These are phyloP conservation scores for Trypanosoma vivax DNA, from an alignment of 208 protist species.

Conservation along the genomic window DNA sequence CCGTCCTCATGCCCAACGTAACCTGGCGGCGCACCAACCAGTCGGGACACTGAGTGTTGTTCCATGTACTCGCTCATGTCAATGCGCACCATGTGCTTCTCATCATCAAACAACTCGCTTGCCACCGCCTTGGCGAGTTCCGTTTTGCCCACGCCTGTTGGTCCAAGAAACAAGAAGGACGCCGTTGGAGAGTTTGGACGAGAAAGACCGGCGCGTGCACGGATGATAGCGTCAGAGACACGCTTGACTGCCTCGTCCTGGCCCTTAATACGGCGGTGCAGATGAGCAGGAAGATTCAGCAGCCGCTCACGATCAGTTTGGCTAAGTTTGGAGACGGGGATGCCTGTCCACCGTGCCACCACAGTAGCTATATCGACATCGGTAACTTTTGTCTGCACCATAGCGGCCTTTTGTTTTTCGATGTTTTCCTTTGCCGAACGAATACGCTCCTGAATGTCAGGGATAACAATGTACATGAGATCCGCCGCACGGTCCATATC, in stretches of 20 bases:
- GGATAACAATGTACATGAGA: constrained; percentile 95
- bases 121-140: constrained; percentile 92
- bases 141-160: constrained; percentile 90
- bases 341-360: constrained; percentile 93
- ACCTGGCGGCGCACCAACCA: constrained; percentile 94
- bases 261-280: constrained; percentile 84
- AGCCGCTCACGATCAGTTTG: constrained; percentile 68
- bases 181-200: constrained; percentile 62
- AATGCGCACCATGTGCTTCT: constrained; percentile 91
- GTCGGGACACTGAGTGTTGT: constrained; percentile 75
- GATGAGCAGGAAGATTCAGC: constrained; percentile 31
- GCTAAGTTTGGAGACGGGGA: constrained; percentile 85
- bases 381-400: constrained; percentile 60
- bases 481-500: constrained; percentile 92
- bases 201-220: constrained; percentile 84
- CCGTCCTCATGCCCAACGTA: constrained; percentile 96
- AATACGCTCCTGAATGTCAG: constrained; percentile 87
- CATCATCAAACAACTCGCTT: constrained; percentile 89
- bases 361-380: constrained; percentile 88
- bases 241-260: constrained; percentile 91
- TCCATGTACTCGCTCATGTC: constrained; percentile 98
- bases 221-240: constrained; percentile 87
- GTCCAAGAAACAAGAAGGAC: constrained; percentile 91
- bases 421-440: constrained; percentile 61
- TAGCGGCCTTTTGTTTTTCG: constrained; percentile 45